Percentiles rank a stretch among this genome's conserved stretches.
Evolutionary conservation across 208 protist genomes (phyloP).

Genomic region (Wallacemonas sp.): DNA sequence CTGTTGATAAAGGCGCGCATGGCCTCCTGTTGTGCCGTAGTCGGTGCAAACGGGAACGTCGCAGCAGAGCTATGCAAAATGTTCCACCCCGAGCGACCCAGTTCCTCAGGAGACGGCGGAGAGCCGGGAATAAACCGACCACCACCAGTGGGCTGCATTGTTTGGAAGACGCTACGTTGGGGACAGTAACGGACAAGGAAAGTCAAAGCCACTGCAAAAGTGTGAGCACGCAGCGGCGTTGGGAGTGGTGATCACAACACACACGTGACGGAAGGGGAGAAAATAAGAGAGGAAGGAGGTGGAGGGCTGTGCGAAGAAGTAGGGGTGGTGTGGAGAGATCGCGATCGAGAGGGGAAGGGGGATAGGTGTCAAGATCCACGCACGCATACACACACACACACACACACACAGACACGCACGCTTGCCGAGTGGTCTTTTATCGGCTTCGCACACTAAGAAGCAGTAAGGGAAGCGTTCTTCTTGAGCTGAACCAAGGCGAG

Average conservation of each 20-base stretch:
- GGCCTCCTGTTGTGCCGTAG: slow-evolving; percentile 52
- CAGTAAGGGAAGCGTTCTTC: too few relatives aligned
- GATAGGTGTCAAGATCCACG: background rate
- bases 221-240: too few relatives aligned
- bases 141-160: background rate
- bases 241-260: too few relatives aligned
- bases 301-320: too few relatives aligned
- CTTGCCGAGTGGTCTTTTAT: background rate
- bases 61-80: slow-evolving; percentile 86
- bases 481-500: too few relatives aligned
- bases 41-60: slow-evolving; percentile 80
- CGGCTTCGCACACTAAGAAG: too few relatives aligned
- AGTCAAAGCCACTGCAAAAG: too few relatives aligned
- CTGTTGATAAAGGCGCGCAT: slow-evolving; percentile 80
- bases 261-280: too few relatives aligned
- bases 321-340: too few relatives aligned
- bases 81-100: slow-evolving; percentile 83
- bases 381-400: background rate
- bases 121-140: background rate
- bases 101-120: slow-evolving; percentile 24
- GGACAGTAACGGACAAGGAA: background rate
- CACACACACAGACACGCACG: background rate
- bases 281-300: too few relatives aligned
- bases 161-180: background rate
- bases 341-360: too few relatives aligned